Evolutionary conservation across 495 filamentous ascomycete genomes (phyloP), one percentile per base, ranked within the genome.

Genomic region (Aspergillus mulundensis): DNA sequence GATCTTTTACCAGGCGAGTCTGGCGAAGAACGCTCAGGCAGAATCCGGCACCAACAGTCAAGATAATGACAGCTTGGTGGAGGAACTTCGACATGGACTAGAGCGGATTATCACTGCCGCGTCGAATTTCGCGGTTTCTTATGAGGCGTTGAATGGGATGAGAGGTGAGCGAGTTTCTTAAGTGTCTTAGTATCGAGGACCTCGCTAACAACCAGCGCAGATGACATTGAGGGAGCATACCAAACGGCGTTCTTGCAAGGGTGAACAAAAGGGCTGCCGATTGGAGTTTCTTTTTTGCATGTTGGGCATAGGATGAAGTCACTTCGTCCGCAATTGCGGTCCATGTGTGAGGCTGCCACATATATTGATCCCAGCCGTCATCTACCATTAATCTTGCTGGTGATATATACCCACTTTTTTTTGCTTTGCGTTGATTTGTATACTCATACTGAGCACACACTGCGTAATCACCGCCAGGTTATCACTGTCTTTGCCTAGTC

Each of bases 111-210:
- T 83, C 21, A 67, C 63, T 12, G 74, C 78, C 12, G 67, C 82
- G 1, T 72, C 76, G 18, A 85, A 84, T 61, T 85, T 83, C 53
- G 77, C 76, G 8, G 63, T 73, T 50, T 80, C 82, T 58, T 85
- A 81, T 55, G 82, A 85, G 67, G 82, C 81, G 7, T 66, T 85
- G 52, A 77, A 77, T 57, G 82, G 82, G 18, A 84, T 85, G 82
- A 75, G 80, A 80, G 81, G 82, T 84, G 53, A 64, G 61, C 39
- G 48, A n/a, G 23, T 14, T 40, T 20, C 12, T 7, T 36, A 36
- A 28, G 8, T 28, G 2, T 42, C 3, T n/a, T 47, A 10, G 19
- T 38, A 15, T 39, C 7, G 16, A 39, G 7, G 12, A 5, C 2
- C 6, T 16, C 40, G 24, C 46, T 50, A 23, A 48, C 50, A 8